A percentile compares a stretch with the other conserved stretches of the same genome.
These are phyloP conservation scores for Pichia sp. DNA, from an alignment of 1,139 yeast species.

Conservation along the genomic window DNA sequence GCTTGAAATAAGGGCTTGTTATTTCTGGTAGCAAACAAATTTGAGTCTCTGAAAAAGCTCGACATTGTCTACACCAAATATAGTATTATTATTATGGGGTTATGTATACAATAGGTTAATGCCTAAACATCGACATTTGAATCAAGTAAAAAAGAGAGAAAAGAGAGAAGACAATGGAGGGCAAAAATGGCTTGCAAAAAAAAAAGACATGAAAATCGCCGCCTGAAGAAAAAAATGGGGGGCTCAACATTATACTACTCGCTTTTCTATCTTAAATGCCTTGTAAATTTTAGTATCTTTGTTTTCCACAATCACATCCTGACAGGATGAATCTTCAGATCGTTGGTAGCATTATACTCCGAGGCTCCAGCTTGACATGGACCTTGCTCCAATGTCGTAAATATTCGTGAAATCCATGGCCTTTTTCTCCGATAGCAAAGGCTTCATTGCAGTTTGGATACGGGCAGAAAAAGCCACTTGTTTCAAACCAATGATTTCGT, in stretches of 20 bases:
- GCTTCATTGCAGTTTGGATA: slow-evolving; percentile 10
- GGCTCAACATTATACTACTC: not conserved
- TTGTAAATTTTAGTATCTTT: too few species aligned
- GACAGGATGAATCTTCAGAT: not conserved
- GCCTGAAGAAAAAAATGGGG: not conserved
- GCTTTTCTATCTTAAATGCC: not conserved
- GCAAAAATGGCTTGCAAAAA: not conserved
- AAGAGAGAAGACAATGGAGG: not conserved
- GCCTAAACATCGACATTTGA: not conserved
- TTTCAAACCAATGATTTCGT: slow-evolving; percentile 18
- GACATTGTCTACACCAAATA: slow-evolving; percentile 6
- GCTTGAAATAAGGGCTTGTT: slow-evolving; percentile 6
- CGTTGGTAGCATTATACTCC: not conserved
- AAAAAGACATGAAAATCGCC: not conserved
- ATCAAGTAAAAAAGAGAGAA: not conserved
- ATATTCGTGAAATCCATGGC: slow-evolving; percentile 20
- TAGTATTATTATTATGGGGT: not conserved
- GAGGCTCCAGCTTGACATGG: slow-evolving; percentile 2
- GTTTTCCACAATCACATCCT: too few species aligned
- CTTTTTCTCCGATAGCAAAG: slow-evolving; percentile 17
- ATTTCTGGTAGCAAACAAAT: slow-evolving; percentile 10
- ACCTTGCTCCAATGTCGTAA: slow-evolving; percentile 17
- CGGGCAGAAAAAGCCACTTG: slow-evolving; percentile 18
- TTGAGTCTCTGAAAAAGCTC: slow-evolving; percentile 14
- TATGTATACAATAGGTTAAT: not conserved